Conservation (phyloP, 345 rosid genomes). For the Psidium guajava region DNA sequence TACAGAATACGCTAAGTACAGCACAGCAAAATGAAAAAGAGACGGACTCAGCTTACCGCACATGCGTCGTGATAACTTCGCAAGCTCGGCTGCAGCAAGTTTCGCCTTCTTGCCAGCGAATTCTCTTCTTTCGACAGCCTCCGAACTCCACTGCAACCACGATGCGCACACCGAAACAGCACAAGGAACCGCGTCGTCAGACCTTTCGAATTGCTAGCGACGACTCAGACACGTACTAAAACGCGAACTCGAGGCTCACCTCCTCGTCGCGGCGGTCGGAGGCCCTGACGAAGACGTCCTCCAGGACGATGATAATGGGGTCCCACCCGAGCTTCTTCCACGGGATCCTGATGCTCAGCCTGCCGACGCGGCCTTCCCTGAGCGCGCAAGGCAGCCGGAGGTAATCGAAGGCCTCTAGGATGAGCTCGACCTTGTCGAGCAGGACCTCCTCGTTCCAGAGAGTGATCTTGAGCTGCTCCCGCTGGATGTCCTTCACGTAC, state of each 20-base stretch:
- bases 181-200: neutral
- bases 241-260: constrained; percentile 15
- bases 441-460: constrained; percentile 74
- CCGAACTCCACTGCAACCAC: constrained; percentile 54
- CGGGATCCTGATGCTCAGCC: constrained; percentile 64
- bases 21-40: neutral
- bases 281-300: constrained; percentile 64
- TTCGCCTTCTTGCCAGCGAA: constrained; percentile 84
- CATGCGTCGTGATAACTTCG: constrained; percentile 63
- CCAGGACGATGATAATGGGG: constrained; percentile 52
- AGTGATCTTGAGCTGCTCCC: constrained; percentile 71
- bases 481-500: constrained; percentile 66
- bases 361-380: constrained; percentile 70
- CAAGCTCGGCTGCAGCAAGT: constrained; percentile 91
- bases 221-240: neutral
- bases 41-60: constrained; percentile 36
- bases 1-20: neutral
- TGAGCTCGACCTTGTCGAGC: constrained; percentile 69
- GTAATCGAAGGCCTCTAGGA: constrained; percentile 85
- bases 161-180: neutral
- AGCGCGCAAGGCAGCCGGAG: constrained; percentile 76
- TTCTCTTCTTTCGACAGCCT: constrained; percentile 72
- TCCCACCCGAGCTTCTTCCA: constrained; percentile 81
- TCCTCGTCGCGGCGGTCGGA: constrained; percentile 70
- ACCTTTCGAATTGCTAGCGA: neutral